Evolutionary conservation across 2,329 filamentous ascomycete species (phyloP), one percentile per base, ranked within the genome.

Genomic region (Curvularia sp.): DNA sequence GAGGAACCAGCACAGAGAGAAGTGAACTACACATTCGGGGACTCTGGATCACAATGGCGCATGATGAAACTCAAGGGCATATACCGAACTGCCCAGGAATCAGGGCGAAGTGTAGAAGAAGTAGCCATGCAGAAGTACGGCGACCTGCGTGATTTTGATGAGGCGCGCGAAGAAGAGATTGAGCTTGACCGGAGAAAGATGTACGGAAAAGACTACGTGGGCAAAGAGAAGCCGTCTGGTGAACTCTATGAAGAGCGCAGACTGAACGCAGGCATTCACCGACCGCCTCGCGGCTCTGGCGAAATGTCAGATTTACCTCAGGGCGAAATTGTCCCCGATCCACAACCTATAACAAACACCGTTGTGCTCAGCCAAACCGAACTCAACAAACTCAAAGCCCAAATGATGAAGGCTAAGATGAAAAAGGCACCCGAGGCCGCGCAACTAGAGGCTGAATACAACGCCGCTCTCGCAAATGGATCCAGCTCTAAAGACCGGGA

Each of bases 401-500:
- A 95, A 71, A 89, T 98, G 83, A 94, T 99, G 90, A 97, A 96
- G 75, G 95, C 95, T 4, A 96, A 96, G 73, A 81, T 99, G 47
- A 89, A 88, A 60, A 89, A 89, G 15, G 88, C 91, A 0, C 85
- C 92, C 0, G 88, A 96, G 65, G 89, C 88, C 1, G 86, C 86
- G 2, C 85, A 89, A 64, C 85, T 99, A 1, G 92, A 99, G 74
- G 85, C 86, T 20, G 89, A 95, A 66, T 99, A 97, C 80, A 91
- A 93, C 67, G 83, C 85, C 33, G 92, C 92, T 0, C 84, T 90
- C 15, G 86, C 89, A 2, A 82, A 83, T 12, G 88, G 87, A 66
- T 78, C 83, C 2, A 85, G 73, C 69, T 80, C 62, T 65, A 85
- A 84, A 51, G 84, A 88, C 42, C 83, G 87, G 0, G 87, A 89